A percentile compares a stretch with the other conserved stretches of the same genome.
phyloP scores from a whole-genome alignment of 2,329 filamentous ascomycete genomes.

The Pyricularia pennisetigena region DNA sequence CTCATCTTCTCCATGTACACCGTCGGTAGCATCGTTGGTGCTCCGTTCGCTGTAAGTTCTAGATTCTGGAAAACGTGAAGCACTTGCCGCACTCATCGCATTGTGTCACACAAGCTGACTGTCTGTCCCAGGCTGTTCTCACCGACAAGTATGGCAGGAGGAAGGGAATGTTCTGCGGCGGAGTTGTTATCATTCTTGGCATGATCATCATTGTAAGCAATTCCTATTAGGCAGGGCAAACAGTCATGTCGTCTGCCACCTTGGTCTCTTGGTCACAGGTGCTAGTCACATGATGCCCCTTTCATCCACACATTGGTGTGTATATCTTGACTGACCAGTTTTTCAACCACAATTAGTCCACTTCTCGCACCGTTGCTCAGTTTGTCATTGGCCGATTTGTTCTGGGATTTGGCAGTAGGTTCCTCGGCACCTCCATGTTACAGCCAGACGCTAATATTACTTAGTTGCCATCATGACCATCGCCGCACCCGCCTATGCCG shows the following conservation, averaged over 20 bases:
- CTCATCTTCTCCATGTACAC: constrained; percentile 36
- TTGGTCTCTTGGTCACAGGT: background rate
- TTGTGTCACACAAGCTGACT: background rate
- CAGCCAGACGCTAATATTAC: background rate
- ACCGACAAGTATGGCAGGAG: constrained; percentile 33
- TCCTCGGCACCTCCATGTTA: background rate
- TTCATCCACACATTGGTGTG: too few species aligned
- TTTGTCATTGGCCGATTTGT: constrained; percentile 36
- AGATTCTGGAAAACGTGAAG: background rate
- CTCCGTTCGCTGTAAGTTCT: constrained; percentile 53
- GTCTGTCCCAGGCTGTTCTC: constrained; percentile 21
- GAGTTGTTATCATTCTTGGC: constrained; percentile 32
- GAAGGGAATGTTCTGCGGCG: constrained; percentile 33
- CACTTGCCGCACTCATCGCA: background rate
- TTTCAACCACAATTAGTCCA: constrained; percentile 14
- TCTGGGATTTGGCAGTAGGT: constrained; percentile 28
- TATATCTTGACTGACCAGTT: background rate
- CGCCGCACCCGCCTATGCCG: constrained; percentile 34
- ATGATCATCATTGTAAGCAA: constrained; percentile 24
- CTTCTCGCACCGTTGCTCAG: constrained; percentile 23
- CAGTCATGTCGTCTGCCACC: too few species aligned
- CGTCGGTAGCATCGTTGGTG: constrained; percentile 85
- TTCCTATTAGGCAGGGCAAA: background rate
- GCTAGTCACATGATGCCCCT: constrained; percentile 10
- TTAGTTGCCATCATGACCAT: constrained; percentile 35